Evolutionary conservation across 164 flowering plant species (phyloP).

Genomic region (Berberis vulgaris): DNA sequence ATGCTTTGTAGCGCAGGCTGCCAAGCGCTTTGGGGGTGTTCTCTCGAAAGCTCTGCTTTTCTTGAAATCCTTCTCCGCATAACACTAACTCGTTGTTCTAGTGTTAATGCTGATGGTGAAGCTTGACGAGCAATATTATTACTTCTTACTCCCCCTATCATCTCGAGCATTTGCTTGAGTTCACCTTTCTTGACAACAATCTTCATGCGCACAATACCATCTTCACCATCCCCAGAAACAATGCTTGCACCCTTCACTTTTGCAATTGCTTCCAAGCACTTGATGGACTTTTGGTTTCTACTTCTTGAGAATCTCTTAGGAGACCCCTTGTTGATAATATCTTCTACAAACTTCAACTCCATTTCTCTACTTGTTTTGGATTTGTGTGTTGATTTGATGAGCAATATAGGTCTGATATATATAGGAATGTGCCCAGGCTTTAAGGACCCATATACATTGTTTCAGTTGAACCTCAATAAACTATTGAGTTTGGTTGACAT

Average conservation of each 20-base stretch:
- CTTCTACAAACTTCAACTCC: conserved; percentile 7
- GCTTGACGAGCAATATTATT: neutral
- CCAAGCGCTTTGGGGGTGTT: conserved; percentile 15
- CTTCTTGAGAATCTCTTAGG: conserved; percentile 3
- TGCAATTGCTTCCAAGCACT: conserved; percentile 20
- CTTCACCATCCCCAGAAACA: conserved; percentile 14
- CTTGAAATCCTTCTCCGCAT: conserved; percentile 19
- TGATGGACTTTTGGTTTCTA: conserved; percentile 4
- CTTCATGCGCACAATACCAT: conserved; percentile 33
- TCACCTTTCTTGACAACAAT: conserved; percentile 35
- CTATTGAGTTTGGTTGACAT: too few relatives aligned
- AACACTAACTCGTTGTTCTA: conserved; percentile 21
- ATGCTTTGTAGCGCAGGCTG: conserved; percentile 39
- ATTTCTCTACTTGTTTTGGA: too few relatives aligned
- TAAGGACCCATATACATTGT: conserved; percentile 1
- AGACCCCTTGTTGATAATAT: neutral
- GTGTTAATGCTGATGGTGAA: neutral
- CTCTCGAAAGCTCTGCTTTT: conserved; percentile 11
- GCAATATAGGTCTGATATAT: too few relatives aligned
- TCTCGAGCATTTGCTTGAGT: conserved; percentile 20
- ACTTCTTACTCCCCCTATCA: neutral
- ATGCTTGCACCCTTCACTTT: conserved; percentile 15
- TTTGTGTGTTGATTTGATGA: too few relatives aligned
- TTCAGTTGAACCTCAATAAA: neutral
- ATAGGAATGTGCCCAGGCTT: conserved; percentile 4